A percentile compares a stretch with the other conserved stretches of the same genome.
These are phyloP conservation scores for Schwanniomyces occidentalis DNA, from an alignment of 805 yeast species.

Conservation along the genomic window DNA sequence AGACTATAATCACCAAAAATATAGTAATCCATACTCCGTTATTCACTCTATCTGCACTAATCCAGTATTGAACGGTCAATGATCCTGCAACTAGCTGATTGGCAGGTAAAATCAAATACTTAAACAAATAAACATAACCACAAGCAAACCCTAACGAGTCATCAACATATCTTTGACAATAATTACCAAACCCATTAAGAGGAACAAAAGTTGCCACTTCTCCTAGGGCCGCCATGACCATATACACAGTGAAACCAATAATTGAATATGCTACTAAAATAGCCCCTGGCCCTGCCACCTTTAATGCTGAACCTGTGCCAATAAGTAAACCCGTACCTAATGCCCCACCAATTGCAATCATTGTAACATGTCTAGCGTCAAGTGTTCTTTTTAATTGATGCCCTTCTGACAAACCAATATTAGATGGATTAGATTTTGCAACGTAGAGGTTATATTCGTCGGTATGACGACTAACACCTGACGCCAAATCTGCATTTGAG, in stretches of 20 bases:
- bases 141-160: slow-evolving; percentile 68
- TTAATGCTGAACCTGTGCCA: slow-evolving; percentile 71
- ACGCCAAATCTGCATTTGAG: slow-evolving; percentile 26
- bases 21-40: slow-evolving; percentile 62
- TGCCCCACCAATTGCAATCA: slow-evolving; percentile 84
- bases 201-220: slow-evolving; percentile 72
- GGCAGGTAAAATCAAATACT: slow-evolving; percentile 57
- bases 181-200: slow-evolving; percentile 65
- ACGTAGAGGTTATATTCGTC: slow-evolving; percentile 50
- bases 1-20: slow-evolving; percentile 41
- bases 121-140: slow-evolving; percentile 62
- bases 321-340: slow-evolving; percentile 79
- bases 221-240: slow-evolving; percentile 68
- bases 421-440: slow-evolving; percentile 44
- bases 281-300: slow-evolving; percentile 70
- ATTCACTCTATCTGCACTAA: slow-evolving; percentile 43
- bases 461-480: slow-evolving; percentile 42
- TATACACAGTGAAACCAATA: slow-evolving; percentile 70
- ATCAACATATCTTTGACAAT: slow-evolving; percentile 63
- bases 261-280: slow-evolving; percentile 64
- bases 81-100: slow-evolving; percentile 66
- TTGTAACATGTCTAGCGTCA: slow-evolving; percentile 61
- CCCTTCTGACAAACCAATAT: slow-evolving; percentile 39
- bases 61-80: slow-evolving; percentile 56
- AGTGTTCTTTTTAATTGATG: slow-evolving; percentile 45